phyloP scores from a whole-genome alignment of 1,284 basidiomycete species.

The Leccinum fallax region DNA sequence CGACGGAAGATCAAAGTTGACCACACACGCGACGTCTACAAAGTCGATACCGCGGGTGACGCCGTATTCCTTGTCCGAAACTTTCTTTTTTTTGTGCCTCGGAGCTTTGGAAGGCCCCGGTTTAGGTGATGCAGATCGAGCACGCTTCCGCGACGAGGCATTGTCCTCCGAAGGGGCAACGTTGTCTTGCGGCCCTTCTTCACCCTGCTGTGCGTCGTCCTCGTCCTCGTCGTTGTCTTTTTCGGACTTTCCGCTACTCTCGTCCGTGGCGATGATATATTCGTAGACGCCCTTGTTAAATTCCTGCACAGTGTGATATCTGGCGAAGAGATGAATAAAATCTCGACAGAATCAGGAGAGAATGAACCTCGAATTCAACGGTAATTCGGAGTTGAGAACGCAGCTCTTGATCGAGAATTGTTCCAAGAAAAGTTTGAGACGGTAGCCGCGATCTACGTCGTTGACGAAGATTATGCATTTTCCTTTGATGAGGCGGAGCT shows the following conservation, averaged over 20 bases:
- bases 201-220: slow-evolving; percentile 33
- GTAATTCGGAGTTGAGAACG: slow-evolving; percentile 95
- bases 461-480: slow-evolving; percentile 99
- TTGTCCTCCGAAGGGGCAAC: background rate
- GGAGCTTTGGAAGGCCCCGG: slow-evolving; percentile 36
- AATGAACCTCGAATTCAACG: slow-evolving; percentile 82
- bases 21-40: slow-evolving; percentile 94
- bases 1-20: slow-evolving; percentile 97
- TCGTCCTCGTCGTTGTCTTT: slow-evolving; percentile 52
- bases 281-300: slow-evolving; percentile 99
- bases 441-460: slow-evolving; percentile 92
- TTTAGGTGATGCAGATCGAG: slow-evolving; percentile 33
- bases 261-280: slow-evolving; percentile 98
- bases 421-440: slow-evolving; percentile 95
- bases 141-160: slow-evolving; percentile 38
- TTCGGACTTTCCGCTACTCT: slow-evolving; percentile 62
- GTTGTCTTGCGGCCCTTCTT: slow-evolving; percentile 1
- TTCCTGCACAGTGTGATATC: slow-evolving; percentile 97
- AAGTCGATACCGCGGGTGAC: slow-evolving; percentile 98
- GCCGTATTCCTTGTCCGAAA: slow-evolving; percentile 81
- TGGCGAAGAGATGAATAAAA: slow-evolving; percentile 32
- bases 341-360: background rate
- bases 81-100: slow-evolving; percentile 44
- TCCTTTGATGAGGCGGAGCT: slow-evolving; percentile 92
- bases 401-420: slow-evolving; percentile 97